Base-by-base conservation (phyloP, 2,329 filamentous ascomycete species). In the Aspergillus hortae region DNA sequence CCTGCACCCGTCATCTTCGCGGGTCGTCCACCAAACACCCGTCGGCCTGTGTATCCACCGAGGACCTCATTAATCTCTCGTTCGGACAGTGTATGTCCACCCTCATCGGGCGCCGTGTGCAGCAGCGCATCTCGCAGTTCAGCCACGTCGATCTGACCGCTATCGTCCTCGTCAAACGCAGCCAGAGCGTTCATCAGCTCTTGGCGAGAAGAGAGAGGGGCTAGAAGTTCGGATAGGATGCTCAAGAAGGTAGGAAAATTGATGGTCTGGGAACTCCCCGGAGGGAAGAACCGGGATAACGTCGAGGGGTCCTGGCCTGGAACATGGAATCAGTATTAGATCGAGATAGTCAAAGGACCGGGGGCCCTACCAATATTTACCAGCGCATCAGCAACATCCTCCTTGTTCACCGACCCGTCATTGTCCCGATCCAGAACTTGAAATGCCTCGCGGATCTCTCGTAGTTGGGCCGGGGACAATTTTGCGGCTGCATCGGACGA, bases 161-260 rank as follows among this genome's bases (percentile, higher is more conserved):
- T 94, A 68, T 99, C 94, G 57, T 95, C 91, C 56, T 95, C 89
- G 66, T 99, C 94, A 67, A 97, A 97, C 0, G 94, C 94, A 2
- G 90, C 90, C 61, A 99, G 92, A 0, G 94, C 94, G 1, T 91
- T 92, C 17, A 90, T 77, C 9, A 99, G 80, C 67, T 99, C 94
- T 14, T 84, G 81, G 19, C 85, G 83, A 0, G 89, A 86, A 0
- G 90, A 95, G 15, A 97, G 77, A 0, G 85, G 81, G 1, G 84
- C 83, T 3, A 97, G 77, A 2, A 89, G 81, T 9, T 83, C 82
- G 1, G 92, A 89, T 2, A 99, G 77, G 1, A 86, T 87, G 66
- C 90, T 92, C 19, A 99, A 80, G 67, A 95, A 99, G 3, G 86
- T 83, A 0, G 92, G 89, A 38, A 99, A 83, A 44, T 89, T 88